Base-by-base conservation (phyloP, 225 moss, liverwort and hornwort species). In the Sphagnum tenellum region DNA sequence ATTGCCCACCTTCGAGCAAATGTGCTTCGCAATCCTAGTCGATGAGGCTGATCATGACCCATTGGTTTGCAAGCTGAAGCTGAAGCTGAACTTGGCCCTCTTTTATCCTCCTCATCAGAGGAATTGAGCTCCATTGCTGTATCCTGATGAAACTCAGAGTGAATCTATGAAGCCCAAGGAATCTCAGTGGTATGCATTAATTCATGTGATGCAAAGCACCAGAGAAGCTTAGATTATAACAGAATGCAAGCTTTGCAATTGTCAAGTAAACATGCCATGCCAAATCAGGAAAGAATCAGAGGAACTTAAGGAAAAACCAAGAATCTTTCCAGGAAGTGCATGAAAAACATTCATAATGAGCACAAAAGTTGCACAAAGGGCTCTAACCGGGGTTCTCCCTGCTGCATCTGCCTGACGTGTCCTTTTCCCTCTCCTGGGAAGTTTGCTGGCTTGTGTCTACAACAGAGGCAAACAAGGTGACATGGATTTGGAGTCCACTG, bases 101-200 rank as follows among this genome's bases (percentile, higher is more conserved):
- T 69, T 4, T 85, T 75, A 3, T 78, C 89, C 65, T 79, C 94
- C 8, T 89, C 91, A 60, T 84, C 83, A 8, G 94, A 91, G 60
- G 91, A 91, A 67, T 81, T 75, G 2, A 94, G 79, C 82, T 89
- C 87, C 79, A 91, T 83, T 72, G 90, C 89, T 70, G 81, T 79
- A 71, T 85, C 85, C 90, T 94, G 72, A 29, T 46, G 51, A 48
- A 59, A 56, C 52, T 9, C 29, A 29, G 29, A 29, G 29, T 29
- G 29, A 29, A 29, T 29, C 29, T 29, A 29, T 29, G 29, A 29
- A 29, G 29, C 29, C 29, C 29, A 29, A 29, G 29, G 29, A 29
- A 29, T 29, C 29, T 29, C n/a, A n/a, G n/a, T n/a, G n/a, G 29
- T 29, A 29, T 29, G 29, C 29, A 29, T 1, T 29, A 29, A 29